Evolutionary conservation across 1,139 yeast genomes (phyloP).

Genomic region (Magnusiomyces fungicola): DNA sequence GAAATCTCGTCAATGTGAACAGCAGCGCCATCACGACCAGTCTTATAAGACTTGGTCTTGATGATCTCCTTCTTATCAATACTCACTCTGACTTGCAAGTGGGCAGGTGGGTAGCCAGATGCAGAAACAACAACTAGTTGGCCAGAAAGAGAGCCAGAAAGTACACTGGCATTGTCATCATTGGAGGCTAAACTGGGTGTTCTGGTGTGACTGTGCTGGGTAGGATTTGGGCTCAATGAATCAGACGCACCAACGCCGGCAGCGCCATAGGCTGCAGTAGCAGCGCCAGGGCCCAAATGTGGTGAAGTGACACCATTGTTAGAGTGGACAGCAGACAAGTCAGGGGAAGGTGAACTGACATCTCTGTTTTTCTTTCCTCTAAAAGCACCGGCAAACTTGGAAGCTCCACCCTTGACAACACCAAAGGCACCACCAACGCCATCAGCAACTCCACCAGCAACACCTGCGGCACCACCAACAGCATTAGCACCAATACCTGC

Average conservation of each 20-base stretch:
- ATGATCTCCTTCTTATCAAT: slow-evolving; percentile 45
- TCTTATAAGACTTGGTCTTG: slow-evolving; percentile 58
- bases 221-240: neutral
- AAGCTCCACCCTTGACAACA: slow-evolving; percentile 19
- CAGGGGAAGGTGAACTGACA: slow-evolving; percentile 17
- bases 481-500: slow-evolving; percentile 34
- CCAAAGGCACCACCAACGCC: slow-evolving; percentile 29
- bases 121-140: slow-evolving; percentile 26
- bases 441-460: slow-evolving; percentile 37
- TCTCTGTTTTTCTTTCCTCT: slow-evolving; percentile 18
- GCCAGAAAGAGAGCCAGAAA: slow-evolving; percentile 21
- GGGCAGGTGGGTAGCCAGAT: slow-evolving; percentile 25
- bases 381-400: slow-evolving; percentile 9
- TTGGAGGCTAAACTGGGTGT: slow-evolving; percentile 13
- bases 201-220: slow-evolving; percentile 7
- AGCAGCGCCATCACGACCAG: slow-evolving; percentile 36
- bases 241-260: slow-evolving; percentile 3
- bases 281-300: no score
- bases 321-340: slow-evolving; percentile 9
- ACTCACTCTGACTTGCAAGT: slow-evolving; percentile 29
- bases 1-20: slow-evolving; percentile 59
- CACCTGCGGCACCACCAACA: slow-evolving; percentile 39
- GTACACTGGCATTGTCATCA: slow-evolving; percentile 6
- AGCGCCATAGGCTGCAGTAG: no score
- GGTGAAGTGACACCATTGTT: no score